Base-by-base conservation (phyloP, 1,139 yeast genomes). In the Geotrichum carabidarum region DNA sequence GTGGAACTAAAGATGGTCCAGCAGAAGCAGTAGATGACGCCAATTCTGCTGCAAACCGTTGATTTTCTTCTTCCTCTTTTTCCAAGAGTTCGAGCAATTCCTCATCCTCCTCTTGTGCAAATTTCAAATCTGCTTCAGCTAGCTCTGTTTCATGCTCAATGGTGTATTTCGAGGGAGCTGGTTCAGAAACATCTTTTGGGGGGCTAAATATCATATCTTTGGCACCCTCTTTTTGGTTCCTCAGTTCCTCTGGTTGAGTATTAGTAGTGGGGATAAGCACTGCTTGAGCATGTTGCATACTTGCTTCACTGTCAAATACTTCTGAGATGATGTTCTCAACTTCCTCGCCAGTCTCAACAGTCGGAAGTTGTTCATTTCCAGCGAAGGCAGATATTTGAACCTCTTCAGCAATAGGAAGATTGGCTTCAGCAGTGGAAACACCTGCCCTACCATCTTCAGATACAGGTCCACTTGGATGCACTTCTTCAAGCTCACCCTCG, bases 41-140 rank as follows among this genome's bases (percentile, higher is more conserved):
- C 1, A 60, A 50, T 56, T 59, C 57, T 7, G 30, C 32, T 63
- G 80, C 81, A 63, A 93, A 86, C 15, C 78, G 70, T 54, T 80
- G 83, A 65, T 86, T 88, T 53, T 87, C 95, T 37, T 74, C 75
- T 52, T 82, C 86, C 67, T 93, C 99, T 48, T 78, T 78, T 45
- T 75, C 75, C 57, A 91, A 69, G 60, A 83, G 86, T 43, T 80
- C 77, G 2, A 78, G 75, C 1, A 89, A 69, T 14, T 80, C 78
- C 34, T 81, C 82, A 56, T 88, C 95, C 57, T 91, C 96, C 35
- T 82, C 84, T 56, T 86, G 90, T 30, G 83, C 86, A 66, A 81
- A 87, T 36, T 57, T 59, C 12, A 63, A 68, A 30, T 70, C 73
- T 38, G 60, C 64, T 11, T 63, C 64, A 1, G 72, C 73, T 31